Percentiles rank a stretch among this genome's conserved stretches.
Evolutionary conservation across 805 yeast species (phyloP).

Genomic region (Metschnikowia anglica): DNA sequence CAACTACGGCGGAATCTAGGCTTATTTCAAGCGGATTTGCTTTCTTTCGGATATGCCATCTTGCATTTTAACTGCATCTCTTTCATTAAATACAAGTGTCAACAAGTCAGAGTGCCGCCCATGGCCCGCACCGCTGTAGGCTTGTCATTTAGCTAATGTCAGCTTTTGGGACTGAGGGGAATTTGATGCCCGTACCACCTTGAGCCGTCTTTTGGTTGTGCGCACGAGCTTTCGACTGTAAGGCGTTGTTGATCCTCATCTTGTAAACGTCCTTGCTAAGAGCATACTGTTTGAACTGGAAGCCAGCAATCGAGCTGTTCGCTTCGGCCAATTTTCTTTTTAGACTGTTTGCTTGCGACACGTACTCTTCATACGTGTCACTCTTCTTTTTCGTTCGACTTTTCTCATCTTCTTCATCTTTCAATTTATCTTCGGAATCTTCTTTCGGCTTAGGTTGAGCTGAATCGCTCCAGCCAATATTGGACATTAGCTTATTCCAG

Average conservation of each 20-base stretch:
- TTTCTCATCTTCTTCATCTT: constrained; percentile 23
- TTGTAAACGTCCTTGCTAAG: constrained; percentile 44
- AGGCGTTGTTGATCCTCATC: constrained; percentile 33
- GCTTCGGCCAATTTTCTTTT: constrained; percentile 21
- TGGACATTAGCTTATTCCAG: constrained; percentile 30
- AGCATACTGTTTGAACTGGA: constrained; percentile 37
- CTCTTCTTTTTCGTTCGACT: constrained; percentile 10
- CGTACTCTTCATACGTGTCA: constrained; percentile 22
- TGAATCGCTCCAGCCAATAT: constrained; percentile 22
- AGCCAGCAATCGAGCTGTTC: constrained; percentile 26
- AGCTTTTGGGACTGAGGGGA: constrained; percentile 9
- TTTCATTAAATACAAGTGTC: background rate
- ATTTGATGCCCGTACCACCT: background rate
- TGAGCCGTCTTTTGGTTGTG: constrained; percentile 2
- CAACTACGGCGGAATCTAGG: constrained; percentile 36
- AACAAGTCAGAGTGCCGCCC: background rate
- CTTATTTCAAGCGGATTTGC: background rate
- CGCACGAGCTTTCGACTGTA: constrained; percentile 6
- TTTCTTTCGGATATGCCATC: background rate
- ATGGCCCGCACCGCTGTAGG: background rate
- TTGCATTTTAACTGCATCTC: background rate
- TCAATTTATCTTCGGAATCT: constrained; percentile 25
- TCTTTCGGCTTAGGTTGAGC: constrained; percentile 17
- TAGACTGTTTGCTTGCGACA: constrained; percentile 18
- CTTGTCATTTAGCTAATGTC: background rate